Conservation (phyloP, 2,329 filamentous ascomycete genomes). For the Fonsecaea monophora region DNA sequence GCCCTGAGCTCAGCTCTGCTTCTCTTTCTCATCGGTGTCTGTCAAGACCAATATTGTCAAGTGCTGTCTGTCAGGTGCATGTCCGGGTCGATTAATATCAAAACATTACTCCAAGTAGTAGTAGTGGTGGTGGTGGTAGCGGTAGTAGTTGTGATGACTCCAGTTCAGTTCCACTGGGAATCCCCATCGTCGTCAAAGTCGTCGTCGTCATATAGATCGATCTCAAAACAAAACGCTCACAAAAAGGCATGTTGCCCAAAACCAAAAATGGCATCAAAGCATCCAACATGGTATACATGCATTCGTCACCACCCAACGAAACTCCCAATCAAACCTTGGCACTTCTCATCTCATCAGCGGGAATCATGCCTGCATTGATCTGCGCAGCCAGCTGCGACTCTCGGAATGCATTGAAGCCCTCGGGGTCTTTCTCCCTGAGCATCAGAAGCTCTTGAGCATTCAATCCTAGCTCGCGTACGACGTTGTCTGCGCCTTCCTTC, state of each 20-base stretch:
- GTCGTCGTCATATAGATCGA: not conserved
- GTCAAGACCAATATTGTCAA: no score
- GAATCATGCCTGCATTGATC: conserved; percentile 32
- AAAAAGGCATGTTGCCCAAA: conserved; percentile 4
- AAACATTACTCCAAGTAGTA: conserved; percentile 1
- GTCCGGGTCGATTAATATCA: not conserved
- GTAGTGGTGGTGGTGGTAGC: not conserved
- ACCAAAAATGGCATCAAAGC: not conserved
- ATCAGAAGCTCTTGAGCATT: conserved; percentile 55
- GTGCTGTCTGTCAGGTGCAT: not conserved
- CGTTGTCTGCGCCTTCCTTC: conserved; percentile 48
- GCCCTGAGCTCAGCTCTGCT: not conserved
- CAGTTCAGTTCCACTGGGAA: not conserved
- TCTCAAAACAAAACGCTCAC: conserved; percentile 16
- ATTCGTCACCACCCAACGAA: not conserved
- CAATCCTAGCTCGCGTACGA: conserved; percentile 52
- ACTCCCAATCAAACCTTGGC: not conserved
- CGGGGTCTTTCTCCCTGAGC: conserved; percentile 51
- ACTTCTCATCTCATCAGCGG: conserved; percentile 12
- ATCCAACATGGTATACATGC: conserved; percentile 3
- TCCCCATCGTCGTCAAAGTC: not conserved
- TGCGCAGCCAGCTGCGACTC: conserved; percentile 56
- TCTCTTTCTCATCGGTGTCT: not conserved
- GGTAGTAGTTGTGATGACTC: not conserved
- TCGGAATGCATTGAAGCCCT: conserved; percentile 53